Base-by-base conservation (phyloP, 1,284 basidiomycete genomes). In the Rhodotorula sp. region DNA sequence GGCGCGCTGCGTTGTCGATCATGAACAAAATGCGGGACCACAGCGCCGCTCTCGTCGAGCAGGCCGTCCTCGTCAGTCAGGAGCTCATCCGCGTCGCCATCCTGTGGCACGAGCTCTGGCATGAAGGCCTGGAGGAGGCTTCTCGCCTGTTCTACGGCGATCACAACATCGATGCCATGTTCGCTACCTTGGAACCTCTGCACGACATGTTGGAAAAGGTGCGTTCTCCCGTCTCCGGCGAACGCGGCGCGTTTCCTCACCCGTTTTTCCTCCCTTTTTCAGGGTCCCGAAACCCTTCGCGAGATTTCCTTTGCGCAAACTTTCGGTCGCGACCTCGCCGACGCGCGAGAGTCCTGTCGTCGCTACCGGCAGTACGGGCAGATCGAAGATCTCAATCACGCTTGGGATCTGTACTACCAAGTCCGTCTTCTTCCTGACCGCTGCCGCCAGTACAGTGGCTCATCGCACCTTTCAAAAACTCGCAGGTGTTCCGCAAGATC, bases 331-430 rank as follows among this genome's bases (percentile, higher is more conserved):
- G 97, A 99, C 78, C 85, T 99, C 49, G 88, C 88, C 56, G 94
- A 97, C 79, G 97, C 97, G n/a, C 87, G 93, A 54, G 93, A 97
- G 79, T 93, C 92, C 60, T 93, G 93, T 77, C 85, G 89, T 65
- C 85, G 93, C 57, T 99, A 92, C 85, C 88, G 90, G 56, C 86
- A 88, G 54, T 92, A 92, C 79, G 91, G 92, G 52, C 95, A 99
- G 80, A 87, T 88, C 68, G 88, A 87, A 69, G 94, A 99, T 79
- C 84, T 99, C 67, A 97, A 98, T 80, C 93, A 93, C 80, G 97
- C 97, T n/a, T 99, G 97, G 97, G 97, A 99, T 79, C 92, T 99
- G 45, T 99, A 99, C 83, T 99, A 97, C 79, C 89, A 89, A 63
- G 84, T 81, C 34, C 69, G 79, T 76, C 88, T 88, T 14, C 47